phyloP scores from a whole-genome alignment of 2,329 filamentous ascomycete species.

The Biscogniauxia mediterranea region DNA sequence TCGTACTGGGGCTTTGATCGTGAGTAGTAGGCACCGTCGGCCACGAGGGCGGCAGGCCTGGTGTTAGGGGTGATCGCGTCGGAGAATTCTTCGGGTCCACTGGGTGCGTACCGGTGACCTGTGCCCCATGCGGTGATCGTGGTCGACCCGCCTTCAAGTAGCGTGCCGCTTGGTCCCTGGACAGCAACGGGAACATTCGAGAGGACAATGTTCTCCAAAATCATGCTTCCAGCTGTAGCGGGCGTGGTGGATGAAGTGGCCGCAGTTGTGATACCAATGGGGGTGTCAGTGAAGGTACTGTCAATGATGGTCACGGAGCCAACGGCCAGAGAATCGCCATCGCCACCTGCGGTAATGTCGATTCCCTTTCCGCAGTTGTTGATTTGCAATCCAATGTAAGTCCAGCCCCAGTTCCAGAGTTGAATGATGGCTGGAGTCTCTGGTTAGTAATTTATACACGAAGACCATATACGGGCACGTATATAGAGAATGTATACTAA shows the following conservation, averaged over 20 bases:
- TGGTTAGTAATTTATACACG: conserved; percentile 1
- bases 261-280: conserved; percentile 63
- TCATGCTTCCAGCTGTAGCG: conserved; percentile 52
- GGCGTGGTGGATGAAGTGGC: conserved; percentile 42
- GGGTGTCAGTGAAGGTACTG: conserved; percentile 63
- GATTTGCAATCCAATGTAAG: conserved; percentile 60
- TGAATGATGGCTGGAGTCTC: conserved; percentile 55
- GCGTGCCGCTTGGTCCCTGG: conserved; percentile 35
- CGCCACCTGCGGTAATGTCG: conserved; percentile 53
- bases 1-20: conserved; percentile 74
- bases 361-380: conserved; percentile 59
- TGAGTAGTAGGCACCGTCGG: conserved; percentile 51
- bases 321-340: conserved; percentile 51
- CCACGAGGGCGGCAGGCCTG: conserved; percentile 54
- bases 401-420: conserved; percentile 75
- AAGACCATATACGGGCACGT: not conserved
- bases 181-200: conserved; percentile 41
- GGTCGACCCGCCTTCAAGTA: conserved; percentile 55
- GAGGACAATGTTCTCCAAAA: conserved; percentile 51
- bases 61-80: conserved; percentile 44
- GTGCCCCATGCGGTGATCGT: conserved; percentile 63
- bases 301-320: conserved; percentile 72
- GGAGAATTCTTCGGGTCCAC: conserved; percentile 44
- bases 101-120: conserved; percentile 60
- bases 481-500: conserved; percentile 5